A percentile compares a stretch with the other conserved stretches of the same genome.
Conservation (phyloP, 2,329 filamentous ascomycete species). For the Didymella lethalis region DNA sequence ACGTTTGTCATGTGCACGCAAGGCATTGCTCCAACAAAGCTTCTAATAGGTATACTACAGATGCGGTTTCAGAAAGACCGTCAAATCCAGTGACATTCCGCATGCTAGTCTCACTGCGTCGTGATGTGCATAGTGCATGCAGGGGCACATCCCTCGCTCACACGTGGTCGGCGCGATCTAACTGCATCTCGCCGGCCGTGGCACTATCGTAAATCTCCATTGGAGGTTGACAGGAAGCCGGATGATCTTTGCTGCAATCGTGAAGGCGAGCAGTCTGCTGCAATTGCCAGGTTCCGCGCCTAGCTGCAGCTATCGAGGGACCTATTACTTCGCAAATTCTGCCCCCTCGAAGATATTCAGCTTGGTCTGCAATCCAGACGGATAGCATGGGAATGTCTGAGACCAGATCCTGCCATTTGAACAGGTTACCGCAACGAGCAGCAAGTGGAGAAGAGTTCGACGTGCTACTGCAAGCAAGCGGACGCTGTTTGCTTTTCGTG, state of each 20-base stretch:
- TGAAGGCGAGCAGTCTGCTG: neutral
- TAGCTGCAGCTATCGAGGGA: neutral
- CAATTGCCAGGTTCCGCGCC: neutral
- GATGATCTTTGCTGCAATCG: neutral
- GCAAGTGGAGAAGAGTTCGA: conserved; percentile 1
- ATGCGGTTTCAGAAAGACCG: conserved; percentile 8
- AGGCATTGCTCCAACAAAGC: conserved; percentile 2
- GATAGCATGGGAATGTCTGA: conserved; percentile 3
- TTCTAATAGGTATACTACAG: neutral
- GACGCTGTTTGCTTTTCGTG: conserved; percentile 11
- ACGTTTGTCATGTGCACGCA: conserved; percentile 1
- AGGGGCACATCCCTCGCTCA: conserved; percentile 17
- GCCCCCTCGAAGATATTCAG: neutral
- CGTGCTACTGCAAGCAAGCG: conserved; percentile 5
- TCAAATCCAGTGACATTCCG: conserved; percentile 10
- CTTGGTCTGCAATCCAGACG: neutral
- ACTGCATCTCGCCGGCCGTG: neutral
- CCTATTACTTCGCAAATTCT: neutral
- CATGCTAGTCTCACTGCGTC: conserved; percentile 15
- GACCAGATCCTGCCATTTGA: conserved; percentile 1
- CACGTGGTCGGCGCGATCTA: conserved; percentile 23
- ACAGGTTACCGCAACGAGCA: neutral
- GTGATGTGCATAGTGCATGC: conserved; percentile 16
- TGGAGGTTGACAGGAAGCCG: neutral
- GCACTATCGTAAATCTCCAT: conserved; percentile 2